Base-by-base conservation (phyloP, 768 basidiomycete species). In the Rhizopogon salebrosus region DNA sequence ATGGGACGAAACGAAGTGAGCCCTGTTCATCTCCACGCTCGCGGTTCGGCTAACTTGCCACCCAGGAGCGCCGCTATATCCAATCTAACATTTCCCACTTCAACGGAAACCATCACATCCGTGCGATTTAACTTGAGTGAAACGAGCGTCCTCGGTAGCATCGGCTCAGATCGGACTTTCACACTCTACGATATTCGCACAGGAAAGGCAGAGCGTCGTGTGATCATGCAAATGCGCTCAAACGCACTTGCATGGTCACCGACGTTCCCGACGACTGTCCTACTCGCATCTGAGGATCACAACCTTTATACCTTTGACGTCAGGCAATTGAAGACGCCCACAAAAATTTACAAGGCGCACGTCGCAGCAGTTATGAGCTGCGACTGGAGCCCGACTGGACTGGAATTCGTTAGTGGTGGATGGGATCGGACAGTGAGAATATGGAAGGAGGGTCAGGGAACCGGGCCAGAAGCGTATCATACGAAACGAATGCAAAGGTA, bases 401-500 rank as follows among this genome's bases (percentile, higher is more conserved):
- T 87, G 31, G 95, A 94, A 63, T 97, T 98, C 66, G 95, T 98
- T 24, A 92, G 89, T 56, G 97, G 97, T 10, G 89, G 92, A 2
- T 98, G 95, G 87, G 97, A 99, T 68, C 80, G 95, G 41, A 98
- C 95, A 2, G 78, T 98, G 41, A 76, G 95, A 54, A 81, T 98
- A 67, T 99, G 95, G 95, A 85, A 85, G 59, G 85, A 92, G 60
- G 91, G 88, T 24, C 81, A 78, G 38, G 94, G 95, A 0, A 82
- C 82, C 27, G 77, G 79, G 6, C 82, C 89, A 14, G 95, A 98
- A 66, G 87, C 94, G 6, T 99, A 98, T 64, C 95, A 98, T 68
- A 95, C 94, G 14, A 98, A 98, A 72, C 89, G 97, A 41, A 99
- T 99, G 97, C 97, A 98, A 69, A 82, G 94, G 91, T 92, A 48